phyloP scores from a whole-genome alignment of 169 alveolate genomes.

The Plasmodium vivax region DNA sequence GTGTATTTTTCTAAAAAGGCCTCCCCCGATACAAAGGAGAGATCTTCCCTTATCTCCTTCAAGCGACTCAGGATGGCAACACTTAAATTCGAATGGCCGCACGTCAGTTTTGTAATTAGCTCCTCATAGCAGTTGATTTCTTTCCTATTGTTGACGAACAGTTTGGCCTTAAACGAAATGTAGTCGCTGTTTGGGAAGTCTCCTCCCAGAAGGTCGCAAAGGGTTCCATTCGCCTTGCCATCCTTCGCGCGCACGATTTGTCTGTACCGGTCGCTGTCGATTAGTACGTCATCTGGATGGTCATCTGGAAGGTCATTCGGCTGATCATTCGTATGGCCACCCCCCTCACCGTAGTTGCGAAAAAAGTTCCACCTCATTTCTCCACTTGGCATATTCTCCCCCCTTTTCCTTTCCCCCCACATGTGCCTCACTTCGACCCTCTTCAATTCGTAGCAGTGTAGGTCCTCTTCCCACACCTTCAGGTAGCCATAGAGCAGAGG shows the following conservation, averaged over 20 bases:
- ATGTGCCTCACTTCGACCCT: conserved; percentile 12
- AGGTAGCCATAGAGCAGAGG: conserved; percentile 18
- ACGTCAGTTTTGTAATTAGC: neutral
- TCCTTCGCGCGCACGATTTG: neutral
- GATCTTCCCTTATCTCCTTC: conserved; percentile 3
- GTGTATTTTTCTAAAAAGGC: conserved; percentile 34
- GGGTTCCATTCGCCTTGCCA: neutral
- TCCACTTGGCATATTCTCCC: neutral
- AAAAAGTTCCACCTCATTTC: conserved; percentile 5
- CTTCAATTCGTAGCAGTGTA: conserved; percentile 62
- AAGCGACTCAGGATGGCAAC: conserved; percentile 4
- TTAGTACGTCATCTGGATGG: neutral
- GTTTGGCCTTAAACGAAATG: conserved; percentile 48
- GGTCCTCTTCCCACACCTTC: conserved; percentile 49
- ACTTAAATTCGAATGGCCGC: conserved; percentile 25
- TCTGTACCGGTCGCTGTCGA: conserved; percentile 26
- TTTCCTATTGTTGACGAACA: conserved; percentile 50
- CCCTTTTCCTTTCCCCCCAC: neutral
- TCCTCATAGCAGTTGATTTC: conserved; percentile 32
- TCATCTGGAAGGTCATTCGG: neutral
- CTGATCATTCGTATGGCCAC: neutral
- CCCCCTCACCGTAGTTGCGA: neutral
- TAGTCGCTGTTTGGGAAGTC: conserved; percentile 18
- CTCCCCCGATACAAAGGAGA: conserved; percentile 1
- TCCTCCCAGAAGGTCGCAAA: neutral